Conservation (phyloP, 306 rosid species). For the Medicago lupulina region DNA sequence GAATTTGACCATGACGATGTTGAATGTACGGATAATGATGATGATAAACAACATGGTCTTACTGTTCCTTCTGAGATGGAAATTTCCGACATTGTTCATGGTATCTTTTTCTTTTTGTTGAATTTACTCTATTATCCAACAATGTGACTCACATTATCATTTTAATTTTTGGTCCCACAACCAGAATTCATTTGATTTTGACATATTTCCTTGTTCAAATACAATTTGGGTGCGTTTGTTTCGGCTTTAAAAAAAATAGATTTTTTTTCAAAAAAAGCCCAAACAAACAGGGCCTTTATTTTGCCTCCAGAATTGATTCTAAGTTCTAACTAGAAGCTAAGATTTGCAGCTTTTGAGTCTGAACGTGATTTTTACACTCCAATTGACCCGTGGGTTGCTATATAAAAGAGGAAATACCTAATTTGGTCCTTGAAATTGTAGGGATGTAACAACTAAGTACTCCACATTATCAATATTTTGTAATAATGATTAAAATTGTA, state of each 20-base stretch:
- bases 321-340: no score
- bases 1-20: conserved; percentile 16
- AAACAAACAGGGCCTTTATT: no score
- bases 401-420: neutral
- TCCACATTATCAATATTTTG: neutral
- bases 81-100: conserved; percentile 29
- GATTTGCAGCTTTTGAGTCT: no score
- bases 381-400: neutral
- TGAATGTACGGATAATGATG: conserved; percentile 38
- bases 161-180: neutral
- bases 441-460: neutral
- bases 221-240: no score
- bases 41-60: conserved; percentile 25
- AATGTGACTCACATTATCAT: conserved; percentile 6
- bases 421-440: neutral
- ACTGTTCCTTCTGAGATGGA: conserved; percentile 30
- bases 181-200: no score
- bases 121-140: conserved; percentile 1
- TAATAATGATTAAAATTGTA: neutral
- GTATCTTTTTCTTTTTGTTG: conserved; percentile 31
- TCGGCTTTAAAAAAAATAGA: no score
- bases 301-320: no score
- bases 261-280: no score
- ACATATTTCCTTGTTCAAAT: no score
- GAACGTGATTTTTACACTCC: no score